Evolutionary conservation across 495 filamentous ascomycete species (phyloP).

Genomic region (Talaromyces nanjingensis): DNA sequence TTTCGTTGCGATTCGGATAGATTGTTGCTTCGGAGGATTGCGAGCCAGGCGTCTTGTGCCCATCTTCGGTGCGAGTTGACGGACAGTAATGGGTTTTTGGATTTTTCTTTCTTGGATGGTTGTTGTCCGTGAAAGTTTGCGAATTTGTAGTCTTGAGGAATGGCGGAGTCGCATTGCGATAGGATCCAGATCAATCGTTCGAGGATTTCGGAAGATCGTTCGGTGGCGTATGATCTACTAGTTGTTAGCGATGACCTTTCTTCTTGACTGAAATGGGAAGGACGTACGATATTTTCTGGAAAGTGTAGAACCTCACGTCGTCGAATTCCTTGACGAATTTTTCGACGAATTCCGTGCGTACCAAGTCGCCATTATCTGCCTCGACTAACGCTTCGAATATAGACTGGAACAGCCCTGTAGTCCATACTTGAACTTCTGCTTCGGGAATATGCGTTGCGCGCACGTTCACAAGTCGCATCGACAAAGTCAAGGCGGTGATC

Average conservation of each 20-base stretch:
- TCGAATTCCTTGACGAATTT: constrained; percentile 74
- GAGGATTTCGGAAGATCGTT: constrained; percentile 32
- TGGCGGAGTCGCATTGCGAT: constrained; percentile 55
- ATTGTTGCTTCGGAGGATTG: constrained; percentile 56
- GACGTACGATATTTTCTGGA: constrained; percentile 61
- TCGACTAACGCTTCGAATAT: constrained; percentile 59
- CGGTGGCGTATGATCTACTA: constrained; percentile 18
- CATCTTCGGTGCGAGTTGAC: constrained; percentile 39
- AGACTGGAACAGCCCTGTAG: constrained; percentile 50
- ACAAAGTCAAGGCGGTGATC: constrained; percentile 61
- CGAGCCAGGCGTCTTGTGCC: constrained; percentile 79
- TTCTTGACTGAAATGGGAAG: not conserved
- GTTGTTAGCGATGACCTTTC: not conserved
- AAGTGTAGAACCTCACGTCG: constrained; percentile 78
- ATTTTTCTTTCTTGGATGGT: constrained; percentile 57
- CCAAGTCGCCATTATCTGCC: constrained; percentile 42
- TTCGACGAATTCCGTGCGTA: constrained; percentile 63
- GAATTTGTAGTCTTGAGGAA: constrained; percentile 54
- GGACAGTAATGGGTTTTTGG: constrained; percentile 34
- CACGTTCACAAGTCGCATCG: constrained; percentile 78
- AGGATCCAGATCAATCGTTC: constrained; percentile 57
- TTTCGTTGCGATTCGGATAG: constrained; percentile 70
- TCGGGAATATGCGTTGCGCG: constrained; percentile 56
- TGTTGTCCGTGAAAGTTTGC: constrained; percentile 54
- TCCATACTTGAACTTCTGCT: constrained; percentile 58